phyloP scores from a whole-genome alignment of 2,329 filamentous ascomycete genomes.

The Aspergillus sp. region DNA sequence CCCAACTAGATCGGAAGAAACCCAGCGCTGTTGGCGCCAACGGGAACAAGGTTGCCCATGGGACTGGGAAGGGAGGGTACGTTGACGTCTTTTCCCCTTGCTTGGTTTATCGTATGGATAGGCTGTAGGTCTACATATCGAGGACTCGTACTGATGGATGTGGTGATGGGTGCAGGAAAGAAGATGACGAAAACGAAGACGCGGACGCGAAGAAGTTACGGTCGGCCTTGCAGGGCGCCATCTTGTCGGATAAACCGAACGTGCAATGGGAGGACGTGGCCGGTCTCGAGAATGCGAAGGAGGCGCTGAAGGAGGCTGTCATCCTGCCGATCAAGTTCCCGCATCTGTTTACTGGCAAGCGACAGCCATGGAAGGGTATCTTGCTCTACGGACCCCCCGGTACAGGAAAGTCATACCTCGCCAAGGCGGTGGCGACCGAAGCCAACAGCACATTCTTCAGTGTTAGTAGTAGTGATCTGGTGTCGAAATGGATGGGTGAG shows the following conservation, averaged over 20 bases:
- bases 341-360: slow-evolving; percentile 90
- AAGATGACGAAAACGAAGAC: slow-evolving; percentile 69
- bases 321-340: slow-evolving; percentile 98
- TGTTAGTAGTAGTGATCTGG: slow-evolving; percentile 92
- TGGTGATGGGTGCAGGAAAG: slow-evolving; percentile 32
- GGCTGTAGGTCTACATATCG: slow-evolving; percentile 2
- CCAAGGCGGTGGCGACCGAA: slow-evolving; percentile 96
- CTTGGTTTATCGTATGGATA: neutral
- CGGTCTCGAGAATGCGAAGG: slow-evolving; percentile 88
- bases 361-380: slow-evolving; percentile 98
- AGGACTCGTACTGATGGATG: neutral
- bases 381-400: slow-evolving; percentile 92
- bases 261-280: slow-evolving; percentile 98
- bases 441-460: slow-evolving; percentile 99
- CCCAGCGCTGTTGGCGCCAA: slow-evolving; percentile 52
- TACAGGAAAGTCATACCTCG: slow-evolving; percentile 95
- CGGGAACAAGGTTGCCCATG: slow-evolving; percentile 47
- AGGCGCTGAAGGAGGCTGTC: slow-evolving; percentile 95
- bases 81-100: slow-evolving; percentile 14
- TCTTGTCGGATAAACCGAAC: slow-evolving; percentile 92
- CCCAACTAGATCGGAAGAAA: slow-evolving; percentile 58
- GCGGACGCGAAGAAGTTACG: slow-evolving; percentile 94
- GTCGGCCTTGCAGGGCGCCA: slow-evolving; percentile 85
- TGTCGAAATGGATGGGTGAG: slow-evolving; percentile 99
- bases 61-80: slow-evolving; percentile 55